Evolutionary conservation across 2,329 filamentous ascomycete genomes (phyloP).

Genomic region (Teratosphaeria destructans): DNA sequence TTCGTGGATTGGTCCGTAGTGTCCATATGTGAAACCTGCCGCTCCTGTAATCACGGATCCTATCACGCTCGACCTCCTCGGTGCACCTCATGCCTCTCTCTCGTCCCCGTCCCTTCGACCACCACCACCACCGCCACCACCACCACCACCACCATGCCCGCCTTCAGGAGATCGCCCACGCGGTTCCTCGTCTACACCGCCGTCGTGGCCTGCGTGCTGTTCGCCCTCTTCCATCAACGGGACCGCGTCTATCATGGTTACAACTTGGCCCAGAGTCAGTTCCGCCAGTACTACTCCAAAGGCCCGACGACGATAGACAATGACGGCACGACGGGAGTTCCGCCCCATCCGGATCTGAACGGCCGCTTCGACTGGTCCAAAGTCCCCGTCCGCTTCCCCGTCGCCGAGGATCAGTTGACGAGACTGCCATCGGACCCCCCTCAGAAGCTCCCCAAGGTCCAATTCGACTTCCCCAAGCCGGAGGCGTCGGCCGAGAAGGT

Average conservation of each 20-base stretch:
- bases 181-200: constrained; percentile 27
- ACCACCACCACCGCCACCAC: no score
- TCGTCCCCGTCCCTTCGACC: no score
- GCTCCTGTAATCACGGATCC: background rate
- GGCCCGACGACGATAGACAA: background rate
- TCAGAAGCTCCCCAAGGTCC: constrained; percentile 31
- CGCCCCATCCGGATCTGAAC: background rate
- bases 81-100: background rate
- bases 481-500: constrained; percentile 18
- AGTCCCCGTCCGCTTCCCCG: constrained; percentile 31
- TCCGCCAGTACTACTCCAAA: background rate
- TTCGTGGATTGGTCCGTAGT: background rate
- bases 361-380: constrained; percentile 29
- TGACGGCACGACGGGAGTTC: background rate
- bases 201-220: constrained; percentile 25
- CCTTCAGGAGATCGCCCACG: background rate
- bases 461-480: constrained; percentile 31
- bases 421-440: constrained; percentile 30
- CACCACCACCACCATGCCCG: background rate
- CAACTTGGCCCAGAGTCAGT: background rate
- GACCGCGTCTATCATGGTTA: constrained; percentile 7
- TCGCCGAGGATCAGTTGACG: constrained; percentile 20
- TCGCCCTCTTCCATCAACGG: constrained; percentile 28
- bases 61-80: background rate
- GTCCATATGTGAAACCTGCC: background rate